Conservation (phyloP, 192 early-diverging fungal species). For the Podila epigama region DNA sequence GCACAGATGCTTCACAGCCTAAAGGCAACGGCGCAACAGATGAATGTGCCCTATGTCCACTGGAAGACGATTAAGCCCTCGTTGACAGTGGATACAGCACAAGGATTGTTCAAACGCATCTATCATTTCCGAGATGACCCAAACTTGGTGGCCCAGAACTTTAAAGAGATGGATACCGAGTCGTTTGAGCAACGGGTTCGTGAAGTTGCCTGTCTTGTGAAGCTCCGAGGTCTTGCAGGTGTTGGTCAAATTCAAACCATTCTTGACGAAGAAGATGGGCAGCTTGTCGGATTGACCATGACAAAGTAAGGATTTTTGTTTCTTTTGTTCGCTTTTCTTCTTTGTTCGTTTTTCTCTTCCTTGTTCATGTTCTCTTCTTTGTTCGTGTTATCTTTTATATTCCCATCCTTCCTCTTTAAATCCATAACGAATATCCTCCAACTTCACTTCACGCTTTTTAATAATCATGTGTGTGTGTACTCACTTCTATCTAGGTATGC, state of each 20-base stretch:
- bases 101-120: slow-evolving; percentile 64
- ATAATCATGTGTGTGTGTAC: not conserved
- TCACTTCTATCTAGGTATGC: slow-evolving; percentile 53
- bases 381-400: not conserved
- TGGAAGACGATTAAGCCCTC: slow-evolving; percentile 34
- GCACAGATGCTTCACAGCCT: slow-evolving; percentile 24
- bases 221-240: slow-evolving; percentile 48
- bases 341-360: not conserved
- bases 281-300: slow-evolving; percentile 66
- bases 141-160: slow-evolving; percentile 61
- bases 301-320: slow-evolving; percentile 43
- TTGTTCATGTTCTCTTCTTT: not conserved
- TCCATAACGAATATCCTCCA: too few relatives aligned
- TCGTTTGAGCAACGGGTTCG: slow-evolving; percentile 62
- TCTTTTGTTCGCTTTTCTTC: not conserved
- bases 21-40: slow-evolving; percentile 11
- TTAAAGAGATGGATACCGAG: slow-evolving; percentile 59
- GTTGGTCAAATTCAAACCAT: slow-evolving; percentile 64
- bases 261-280: slow-evolving; percentile 56
- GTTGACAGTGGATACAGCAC: slow-evolving; percentile 47
- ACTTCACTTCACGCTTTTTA: too few relatives aligned
- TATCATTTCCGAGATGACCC: slow-evolving; percentile 56
- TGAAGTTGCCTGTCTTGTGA: slow-evolving; percentile 62
- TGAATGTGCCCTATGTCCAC: slow-evolving; percentile 30
- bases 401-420: too few relatives aligned